phyloP scores from a whole-genome alignment of 2,329 filamentous ascomycete genomes.

The Hypoxylon sp. region DNA sequence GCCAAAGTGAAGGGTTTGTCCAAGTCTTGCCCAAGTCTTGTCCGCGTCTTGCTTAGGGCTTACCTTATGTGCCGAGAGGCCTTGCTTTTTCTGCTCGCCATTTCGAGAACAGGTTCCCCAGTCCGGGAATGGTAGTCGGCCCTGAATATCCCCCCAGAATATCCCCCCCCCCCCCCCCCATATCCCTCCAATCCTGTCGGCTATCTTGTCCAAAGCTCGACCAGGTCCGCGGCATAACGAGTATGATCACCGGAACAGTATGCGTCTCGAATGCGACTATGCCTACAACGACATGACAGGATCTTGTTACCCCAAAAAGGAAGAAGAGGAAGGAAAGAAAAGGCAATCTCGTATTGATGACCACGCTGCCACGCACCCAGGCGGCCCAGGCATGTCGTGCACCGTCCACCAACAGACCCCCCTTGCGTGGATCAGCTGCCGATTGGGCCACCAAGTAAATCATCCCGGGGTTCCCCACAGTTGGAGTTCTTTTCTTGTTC shows the following conservation, averaged over 20 bases:
- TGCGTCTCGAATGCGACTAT: background rate
- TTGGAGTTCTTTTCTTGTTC: background rate
- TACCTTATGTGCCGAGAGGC: too few relatives aligned
- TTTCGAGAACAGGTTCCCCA: background rate
- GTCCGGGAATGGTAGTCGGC: background rate
- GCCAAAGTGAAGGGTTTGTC: too few relatives aligned
- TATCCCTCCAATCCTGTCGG: background rate
- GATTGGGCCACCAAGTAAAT: conserved; percentile 11
- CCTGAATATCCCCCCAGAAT: too few relatives aligned
- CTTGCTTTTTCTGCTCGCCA: too few relatives aligned
- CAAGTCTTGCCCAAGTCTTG: too few relatives aligned
- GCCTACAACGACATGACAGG: background rate
- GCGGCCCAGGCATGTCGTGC: too few relatives aligned
- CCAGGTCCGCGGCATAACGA: background rate
- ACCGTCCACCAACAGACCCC: background rate
- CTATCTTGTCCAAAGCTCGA: background rate
- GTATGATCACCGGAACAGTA: background rate
- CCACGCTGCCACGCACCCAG: too few relatives aligned
- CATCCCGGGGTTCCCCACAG: conserved; percentile 30
- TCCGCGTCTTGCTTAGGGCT: too few relatives aligned
- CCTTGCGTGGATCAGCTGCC: conserved; percentile 7
- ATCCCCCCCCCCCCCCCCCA: too few relatives aligned
- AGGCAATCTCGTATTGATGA: conserved; percentile 16
- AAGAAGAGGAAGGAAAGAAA: too few relatives aligned
- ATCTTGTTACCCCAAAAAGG: too few relatives aligned